These are phyloP conservation scores for Triticum timopheevii DNA, from an alignment of 176 grass and related monocot genomes.

Conservation along the genomic window DNA sequence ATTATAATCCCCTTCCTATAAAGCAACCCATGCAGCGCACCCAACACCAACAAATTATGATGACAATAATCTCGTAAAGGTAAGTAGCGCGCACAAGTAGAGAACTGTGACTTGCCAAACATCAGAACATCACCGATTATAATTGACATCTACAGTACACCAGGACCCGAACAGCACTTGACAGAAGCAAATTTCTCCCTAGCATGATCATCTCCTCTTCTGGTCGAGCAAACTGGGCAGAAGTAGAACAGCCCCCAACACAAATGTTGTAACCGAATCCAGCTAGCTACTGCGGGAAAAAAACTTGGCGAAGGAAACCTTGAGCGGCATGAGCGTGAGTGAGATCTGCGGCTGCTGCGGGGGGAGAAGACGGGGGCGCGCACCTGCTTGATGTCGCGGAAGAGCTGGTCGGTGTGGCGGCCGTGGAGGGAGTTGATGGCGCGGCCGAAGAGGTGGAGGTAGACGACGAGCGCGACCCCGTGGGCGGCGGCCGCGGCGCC, in stretches of 20 bases:
- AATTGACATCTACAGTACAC: not conserved
- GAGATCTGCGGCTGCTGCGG: not conserved
- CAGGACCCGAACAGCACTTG: not conserved
- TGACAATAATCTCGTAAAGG: not conserved
- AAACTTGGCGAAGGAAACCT: not conserved
- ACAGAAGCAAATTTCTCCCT: not conserved
- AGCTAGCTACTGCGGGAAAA: no score
- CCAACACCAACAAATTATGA: not conserved
- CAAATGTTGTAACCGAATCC: not conserved
- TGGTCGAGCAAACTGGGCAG: not conserved
- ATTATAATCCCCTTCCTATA: not conserved
- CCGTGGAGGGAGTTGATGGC: slow-evolving; percentile 74
- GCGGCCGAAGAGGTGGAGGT: slow-evolving; percentile 90
- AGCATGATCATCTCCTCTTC: not conserved
- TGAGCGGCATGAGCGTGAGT: not conserved
- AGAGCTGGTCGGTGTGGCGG: slow-evolving; percentile 40
- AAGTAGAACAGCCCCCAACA: not conserved
- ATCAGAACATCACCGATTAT: not conserved
- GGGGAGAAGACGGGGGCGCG: no score
- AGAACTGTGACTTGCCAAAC: not conserved
- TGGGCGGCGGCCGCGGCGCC: slow-evolving; percentile 70
- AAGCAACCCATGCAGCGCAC: not conserved
- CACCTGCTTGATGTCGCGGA: slow-evolving; percentile 67
- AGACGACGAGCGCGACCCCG: slow-evolving; percentile 89
- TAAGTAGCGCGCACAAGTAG: not conserved